phyloP scores from a whole-genome alignment of 2,329 filamentous ascomycete genomes.

The Myriangium duriaei region DNA sequence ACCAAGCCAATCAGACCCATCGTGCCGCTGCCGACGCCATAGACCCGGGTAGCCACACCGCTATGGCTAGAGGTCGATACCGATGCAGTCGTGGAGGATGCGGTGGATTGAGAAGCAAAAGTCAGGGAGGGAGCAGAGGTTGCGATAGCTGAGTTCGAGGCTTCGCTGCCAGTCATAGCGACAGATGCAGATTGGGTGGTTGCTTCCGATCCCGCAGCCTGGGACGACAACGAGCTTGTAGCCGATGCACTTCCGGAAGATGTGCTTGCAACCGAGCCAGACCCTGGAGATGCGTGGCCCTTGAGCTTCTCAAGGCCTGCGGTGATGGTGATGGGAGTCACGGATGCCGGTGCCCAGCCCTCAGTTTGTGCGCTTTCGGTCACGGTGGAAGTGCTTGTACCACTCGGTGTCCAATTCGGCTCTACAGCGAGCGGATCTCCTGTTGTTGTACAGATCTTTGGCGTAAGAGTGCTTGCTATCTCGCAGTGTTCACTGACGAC shows the following conservation, averaged over 20 bases:
- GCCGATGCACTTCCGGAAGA: no score
- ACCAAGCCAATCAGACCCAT: conserved; percentile 4
- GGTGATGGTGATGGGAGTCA: background rate
- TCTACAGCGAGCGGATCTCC: background rate
- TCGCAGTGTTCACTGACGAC: background rate
- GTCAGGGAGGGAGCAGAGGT: background rate
- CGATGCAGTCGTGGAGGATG: background rate
- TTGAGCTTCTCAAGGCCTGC: background rate
- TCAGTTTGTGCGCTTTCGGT: no score
- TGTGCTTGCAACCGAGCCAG: no score
- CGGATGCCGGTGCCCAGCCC: no score
- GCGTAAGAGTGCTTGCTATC: background rate
- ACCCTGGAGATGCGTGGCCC: no score
- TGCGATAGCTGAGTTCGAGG: background rate
- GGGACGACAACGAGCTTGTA: no score
- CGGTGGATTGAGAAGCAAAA: conserved; percentile 4
- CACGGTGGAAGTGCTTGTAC: background rate
- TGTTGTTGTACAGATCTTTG: background rate
- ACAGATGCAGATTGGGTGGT: no score
- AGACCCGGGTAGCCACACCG: background rate
- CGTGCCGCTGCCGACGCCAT: conserved; percentile 5
- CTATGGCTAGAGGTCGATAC: background rate
- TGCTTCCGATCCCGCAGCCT: no score
- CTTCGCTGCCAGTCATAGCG: background rate
- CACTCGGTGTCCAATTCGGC: background rate